Conservation (phyloP, 1,284 basidiomycete genomes). For the Microbotryomycetes sp. region DNA sequence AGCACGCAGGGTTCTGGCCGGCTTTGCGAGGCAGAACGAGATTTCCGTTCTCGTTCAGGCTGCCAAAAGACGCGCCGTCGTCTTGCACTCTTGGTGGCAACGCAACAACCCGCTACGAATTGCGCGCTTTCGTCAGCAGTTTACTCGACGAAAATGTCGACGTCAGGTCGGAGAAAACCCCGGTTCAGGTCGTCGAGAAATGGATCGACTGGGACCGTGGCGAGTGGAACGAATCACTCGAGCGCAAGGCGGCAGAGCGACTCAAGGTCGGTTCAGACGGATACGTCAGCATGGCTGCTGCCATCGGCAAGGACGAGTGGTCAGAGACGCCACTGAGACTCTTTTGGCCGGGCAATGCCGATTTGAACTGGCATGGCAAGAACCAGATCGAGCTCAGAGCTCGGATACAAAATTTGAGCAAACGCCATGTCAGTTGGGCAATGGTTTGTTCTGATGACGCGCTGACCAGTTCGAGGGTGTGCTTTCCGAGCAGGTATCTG, state of each 20-base stretch:
- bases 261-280: conserved; percentile 12
- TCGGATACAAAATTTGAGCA: conserved; percentile 17
- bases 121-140: conserved; percentile 30
- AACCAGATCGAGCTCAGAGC: conserved; percentile 12
- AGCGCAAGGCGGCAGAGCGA: conserved; percentile 9
- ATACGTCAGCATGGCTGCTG: conserved; percentile 9
- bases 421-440: conserved; percentile 14
- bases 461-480: neutral
- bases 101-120: conserved; percentile 31
- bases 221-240: conserved; percentile 5
- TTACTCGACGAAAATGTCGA: conserved; percentile 26
- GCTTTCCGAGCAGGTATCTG: conserved; percentile 15
- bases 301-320: conserved; percentile 12
- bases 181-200: conserved; percentile 23
- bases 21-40: conserved; percentile 36
- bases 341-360: conserved; percentile 21
- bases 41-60: conserved; percentile 34
- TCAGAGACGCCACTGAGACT: conserved; percentile 12
- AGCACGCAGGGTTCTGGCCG: conserved; percentile 26
- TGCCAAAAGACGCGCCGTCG: conserved; percentile 32
- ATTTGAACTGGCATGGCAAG: conserved; percentile 13
- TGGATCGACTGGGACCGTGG: conserved; percentile 23
- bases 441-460: neutral
- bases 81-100: conserved; percentile 33
- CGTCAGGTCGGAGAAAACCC: conserved; percentile 15